Evolutionary conservation across 257 asterid species (phyloP).

Genomic region (Rehmannia glutinosa): DNA sequence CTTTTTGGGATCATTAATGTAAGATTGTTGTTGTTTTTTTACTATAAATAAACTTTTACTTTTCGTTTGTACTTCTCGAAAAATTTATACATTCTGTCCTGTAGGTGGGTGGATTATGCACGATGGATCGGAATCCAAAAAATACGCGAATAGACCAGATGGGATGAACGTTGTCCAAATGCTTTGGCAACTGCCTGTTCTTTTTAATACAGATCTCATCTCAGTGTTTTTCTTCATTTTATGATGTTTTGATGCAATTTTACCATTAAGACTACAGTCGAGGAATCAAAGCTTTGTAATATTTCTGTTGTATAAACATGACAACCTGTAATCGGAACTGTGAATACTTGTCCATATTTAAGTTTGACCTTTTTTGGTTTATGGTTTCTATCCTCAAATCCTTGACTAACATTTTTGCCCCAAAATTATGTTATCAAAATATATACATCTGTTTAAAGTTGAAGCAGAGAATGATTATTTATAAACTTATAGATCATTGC

Average conservation of each 20-base stretch:
- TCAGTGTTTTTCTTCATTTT: background rate
- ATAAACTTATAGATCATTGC: no score
- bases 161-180: background rate
- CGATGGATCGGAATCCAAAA: constrained; percentile 82
- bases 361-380: background rate
- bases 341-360: background rate
- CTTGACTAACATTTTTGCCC: no score
- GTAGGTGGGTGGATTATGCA: constrained; percentile 98
- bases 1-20: constrained; percentile 91
- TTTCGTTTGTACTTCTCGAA: background rate
- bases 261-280: background rate
- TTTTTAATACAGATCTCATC: background rate
- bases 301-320: background rate
- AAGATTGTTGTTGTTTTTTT: constrained; percentile 13
- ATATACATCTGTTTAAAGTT: no score
- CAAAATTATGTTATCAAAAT: background rate
- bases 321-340: constrained; percentile 1
- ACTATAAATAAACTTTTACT: background rate
- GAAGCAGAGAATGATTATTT: no score
- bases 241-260: constrained; percentile 3
- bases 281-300: background rate
- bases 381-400: background rate
- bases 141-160: constrained; percentile 43
- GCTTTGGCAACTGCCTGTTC: background rate
- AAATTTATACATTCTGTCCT: background rate